Percentiles rank a stretch among this genome's conserved stretches.
phyloP scores from a whole-genome alignment of 345 rosid species.

The Syzygium oleosum region DNA sequence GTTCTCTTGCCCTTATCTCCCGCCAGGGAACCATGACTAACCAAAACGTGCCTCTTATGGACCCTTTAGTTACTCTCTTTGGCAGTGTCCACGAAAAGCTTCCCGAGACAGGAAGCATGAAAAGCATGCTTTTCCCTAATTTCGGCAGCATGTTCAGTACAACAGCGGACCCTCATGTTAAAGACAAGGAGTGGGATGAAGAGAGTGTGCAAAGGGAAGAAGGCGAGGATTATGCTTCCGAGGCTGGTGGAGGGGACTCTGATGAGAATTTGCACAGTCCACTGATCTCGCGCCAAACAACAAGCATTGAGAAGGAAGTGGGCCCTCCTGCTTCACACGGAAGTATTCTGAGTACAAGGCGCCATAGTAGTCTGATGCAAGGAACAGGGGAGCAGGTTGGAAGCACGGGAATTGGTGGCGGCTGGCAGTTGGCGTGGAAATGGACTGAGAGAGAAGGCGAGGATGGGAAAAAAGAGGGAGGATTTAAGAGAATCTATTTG shows the following conservation, averaged over 20 bases:
- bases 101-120: conserved; percentile 59
- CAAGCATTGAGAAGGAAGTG: conserved; percentile 76
- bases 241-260: conserved; percentile 46
- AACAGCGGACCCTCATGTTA: conserved; percentile 35
- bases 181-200: conserved; percentile 73
- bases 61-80: conserved; percentile 78
- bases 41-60: conserved; percentile 59
- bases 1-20: conserved; percentile 50
- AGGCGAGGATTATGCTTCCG: conserved; percentile 44
- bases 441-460: conserved; percentile 61
- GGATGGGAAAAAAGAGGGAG: conserved; percentile 63
- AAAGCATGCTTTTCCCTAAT: conserved; percentile 62
- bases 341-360: conserved; percentile 57
- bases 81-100: conserved; percentile 83
- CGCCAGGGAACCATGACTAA: conserved; percentile 73
- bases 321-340: conserved; percentile 36
- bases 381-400: conserved; percentile 51
- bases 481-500: conserved; percentile 69
- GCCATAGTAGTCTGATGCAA: conserved; percentile 56
- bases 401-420: conserved; percentile 86
- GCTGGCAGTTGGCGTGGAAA: conserved; percentile 94
- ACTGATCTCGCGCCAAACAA: conserved; percentile 73
- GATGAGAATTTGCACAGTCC: conserved; percentile 81
- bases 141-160: conserved; percentile 88
- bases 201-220: conserved; percentile 58